Evolutionary conservation across 306 rosid genomes (phyloP).

Genomic region (Vicia faba): DNA sequence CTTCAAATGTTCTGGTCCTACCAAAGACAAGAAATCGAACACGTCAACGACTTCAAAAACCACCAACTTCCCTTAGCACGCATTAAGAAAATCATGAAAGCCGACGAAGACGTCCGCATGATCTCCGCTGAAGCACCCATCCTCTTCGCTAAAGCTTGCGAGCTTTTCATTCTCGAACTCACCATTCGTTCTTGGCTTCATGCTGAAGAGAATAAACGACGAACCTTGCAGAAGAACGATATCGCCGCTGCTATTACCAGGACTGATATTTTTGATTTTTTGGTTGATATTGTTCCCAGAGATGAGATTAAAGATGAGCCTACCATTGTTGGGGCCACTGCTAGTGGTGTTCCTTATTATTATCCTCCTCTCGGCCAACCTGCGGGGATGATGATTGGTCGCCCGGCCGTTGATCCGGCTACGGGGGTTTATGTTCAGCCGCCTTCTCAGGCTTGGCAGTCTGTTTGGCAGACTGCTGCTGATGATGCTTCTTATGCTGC

Average conservation of each 20-base stretch:
- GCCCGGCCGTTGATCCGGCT: slow-evolving; percentile 83
- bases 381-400: slow-evolving; percentile 82
- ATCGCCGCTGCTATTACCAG: slow-evolving; percentile 90
- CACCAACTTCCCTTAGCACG: slow-evolving; percentile 97
- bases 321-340: slow-evolving; percentile 63
- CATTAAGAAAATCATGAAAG: slow-evolving; percentile 99
- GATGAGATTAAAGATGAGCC: slow-evolving; percentile 90
- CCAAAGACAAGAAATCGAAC: slow-evolving; percentile 93
- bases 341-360: slow-evolving; percentile 81
- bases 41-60: slow-evolving; percentile 92
- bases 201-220: slow-evolving; percentile 96
- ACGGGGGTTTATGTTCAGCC: slow-evolving; percentile 82
- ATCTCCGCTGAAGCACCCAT: slow-evolving; percentile 96
- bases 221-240: slow-evolving; percentile 93
- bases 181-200: slow-evolving; percentile 98
- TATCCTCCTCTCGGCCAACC: slow-evolving; percentile 95
- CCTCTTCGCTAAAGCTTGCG: slow-evolving; percentile 92
- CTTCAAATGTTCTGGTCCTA: slow-evolving; percentile 93
- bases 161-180: slow-evolving; percentile 98
- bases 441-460: slow-evolving; percentile 98
- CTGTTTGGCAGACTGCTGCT: slow-evolving; percentile 77
- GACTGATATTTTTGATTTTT: slow-evolving; percentile 87
- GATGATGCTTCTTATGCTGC: slow-evolving; percentile 65
- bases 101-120: slow-evolving; percentile 99
- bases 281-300: slow-evolving; percentile 92